Percentiles rank a stretch among this genome's conserved stretches.
phyloP scores from a whole-genome alignment of 495 filamentous ascomycete genomes.

The Aspergillus bertholletiae region DNA sequence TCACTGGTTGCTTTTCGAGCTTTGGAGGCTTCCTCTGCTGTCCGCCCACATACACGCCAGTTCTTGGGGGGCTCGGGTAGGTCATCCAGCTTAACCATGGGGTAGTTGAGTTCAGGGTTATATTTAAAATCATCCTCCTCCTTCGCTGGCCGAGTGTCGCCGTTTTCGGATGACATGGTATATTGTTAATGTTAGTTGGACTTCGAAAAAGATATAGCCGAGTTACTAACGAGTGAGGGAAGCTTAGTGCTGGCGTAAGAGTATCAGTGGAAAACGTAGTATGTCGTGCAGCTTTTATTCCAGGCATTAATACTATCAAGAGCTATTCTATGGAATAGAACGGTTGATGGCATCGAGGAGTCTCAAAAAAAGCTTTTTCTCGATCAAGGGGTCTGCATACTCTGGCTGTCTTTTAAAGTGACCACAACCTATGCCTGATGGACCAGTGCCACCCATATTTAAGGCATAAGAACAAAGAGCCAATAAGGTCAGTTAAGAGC shows the following conservation, averaged over 20 bases:
- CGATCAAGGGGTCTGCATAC: neutral
- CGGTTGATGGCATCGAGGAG: neutral
- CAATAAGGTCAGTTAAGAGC: neutral
- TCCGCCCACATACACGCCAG: slow-evolving; percentile 8
- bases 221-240: too few relatives aligned
- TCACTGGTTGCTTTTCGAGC: neutral
- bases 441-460: neutral
- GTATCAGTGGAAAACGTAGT: neutral
- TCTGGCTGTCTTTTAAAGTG: neutral
- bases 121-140: neutral
- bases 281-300: neutral
- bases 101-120: slow-evolving; percentile 3
- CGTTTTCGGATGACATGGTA: neutral
- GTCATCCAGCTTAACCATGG: slow-evolving; percentile 11
- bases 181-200: neutral
- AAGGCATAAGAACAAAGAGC: neutral
- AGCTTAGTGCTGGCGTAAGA: too few relatives aligned
- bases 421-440: neutral
- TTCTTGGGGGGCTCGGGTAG: slow-evolving; percentile 25
- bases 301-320: neutral
- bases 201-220: neutral
- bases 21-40: neutral
- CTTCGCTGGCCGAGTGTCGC: neutral
- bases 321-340: neutral
- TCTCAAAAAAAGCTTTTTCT: neutral